Evolutionary conservation across 2,329 filamentous ascomycete genomes (phyloP), one percentile per base, ranked within the genome.

Genomic region (Coniochaeta sp.): DNA sequence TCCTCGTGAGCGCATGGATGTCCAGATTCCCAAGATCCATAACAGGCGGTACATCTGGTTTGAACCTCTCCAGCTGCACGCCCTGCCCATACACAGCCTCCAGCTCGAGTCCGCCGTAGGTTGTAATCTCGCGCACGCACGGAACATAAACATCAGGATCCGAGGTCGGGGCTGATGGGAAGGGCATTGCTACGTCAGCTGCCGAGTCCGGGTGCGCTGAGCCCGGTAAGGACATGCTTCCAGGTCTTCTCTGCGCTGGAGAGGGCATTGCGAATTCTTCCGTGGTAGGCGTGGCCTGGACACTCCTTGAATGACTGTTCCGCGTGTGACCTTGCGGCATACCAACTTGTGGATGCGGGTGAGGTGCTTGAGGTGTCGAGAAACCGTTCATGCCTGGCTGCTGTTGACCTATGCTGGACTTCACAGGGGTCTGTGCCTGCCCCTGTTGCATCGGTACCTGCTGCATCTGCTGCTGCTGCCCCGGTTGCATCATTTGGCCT

Each of bases 1-100:
- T 92, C 78, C 92, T 89, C 0, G 89, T 96, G 44, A 99, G 80
- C 22, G 93, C 92, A 65, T 93, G 89, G 31, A 98, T 88, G 69
- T 99, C 93, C 64, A 98, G 90, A 22, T 91, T 83, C 9, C 93
- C 95, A 58, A 98, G 81, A 67, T 98, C 93, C 24, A 82, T 78
- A 19, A 92, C 80, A 2, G 80, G 77, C 0, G 95, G 93, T 40
- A 92, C 81, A 60, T 90, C 88, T 0, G 93, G 91, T 68, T 87
- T 90, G 67, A 86, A 79, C 52, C 81, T 80, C 57, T 86, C 78
- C 40, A 96, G 80, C 55, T 90, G 85, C 36, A 82, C 79, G 6
- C 89, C 88, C 57, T 92, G 72, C 57, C 84, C 82, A 59, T 79
- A 80, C 24, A 90, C 77, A 6, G 87, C 83, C 40, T 84, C 78